A percentile compares a stretch with the other conserved stretches of the same genome.
Conservation (phyloP, 805 yeast species). For the Myxozyma monticola region DNA sequence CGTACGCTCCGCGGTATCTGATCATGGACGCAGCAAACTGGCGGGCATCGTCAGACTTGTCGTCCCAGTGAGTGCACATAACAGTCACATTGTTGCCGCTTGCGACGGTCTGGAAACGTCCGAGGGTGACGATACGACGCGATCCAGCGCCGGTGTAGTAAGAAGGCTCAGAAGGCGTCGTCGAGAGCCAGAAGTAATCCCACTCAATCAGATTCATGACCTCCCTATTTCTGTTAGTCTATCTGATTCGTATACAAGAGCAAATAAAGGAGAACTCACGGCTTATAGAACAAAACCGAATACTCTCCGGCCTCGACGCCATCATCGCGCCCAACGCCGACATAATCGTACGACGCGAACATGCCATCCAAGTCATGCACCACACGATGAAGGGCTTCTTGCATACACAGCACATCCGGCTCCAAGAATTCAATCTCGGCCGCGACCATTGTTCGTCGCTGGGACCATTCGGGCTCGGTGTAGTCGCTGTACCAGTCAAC, state of each 20-base stretch:
- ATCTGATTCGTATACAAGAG: too few relatives aligned
- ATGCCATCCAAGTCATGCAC: conserved; percentile 1
- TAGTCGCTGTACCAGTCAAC: not conserved
- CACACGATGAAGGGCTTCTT: conserved; percentile 5
- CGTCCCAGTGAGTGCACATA: conserved; percentile 17
- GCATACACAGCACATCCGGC: conserved; percentile 7
- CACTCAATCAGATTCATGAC: not conserved
- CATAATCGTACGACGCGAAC: not conserved
- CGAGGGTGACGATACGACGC: conserved; percentile 4
- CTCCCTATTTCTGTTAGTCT: not conserved
- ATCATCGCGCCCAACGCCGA: conserved; percentile 14
- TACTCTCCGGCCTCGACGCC: conserved; percentile 7
- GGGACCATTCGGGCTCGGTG: conserved; percentile 9
- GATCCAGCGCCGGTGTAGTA: conserved; percentile 12
- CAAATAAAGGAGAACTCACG: not conserved
- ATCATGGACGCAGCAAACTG: conserved; percentile 10
- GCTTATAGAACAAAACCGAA: not conserved
- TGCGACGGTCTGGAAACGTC: not conserved
- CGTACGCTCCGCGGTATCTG: conserved; percentile 11
- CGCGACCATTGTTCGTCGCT: conserved; percentile 7
- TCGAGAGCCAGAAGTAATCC: conserved; percentile 3
- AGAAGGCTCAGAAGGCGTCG: conserved; percentile 3
- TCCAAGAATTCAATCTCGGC: not conserved
- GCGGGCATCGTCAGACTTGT: conserved; percentile 11
- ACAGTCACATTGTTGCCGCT: not conserved